Evolutionary conservation across 2,329 filamentous ascomycete species (phyloP).

Genomic region (Aspergillus pseudoglaucus): DNA sequence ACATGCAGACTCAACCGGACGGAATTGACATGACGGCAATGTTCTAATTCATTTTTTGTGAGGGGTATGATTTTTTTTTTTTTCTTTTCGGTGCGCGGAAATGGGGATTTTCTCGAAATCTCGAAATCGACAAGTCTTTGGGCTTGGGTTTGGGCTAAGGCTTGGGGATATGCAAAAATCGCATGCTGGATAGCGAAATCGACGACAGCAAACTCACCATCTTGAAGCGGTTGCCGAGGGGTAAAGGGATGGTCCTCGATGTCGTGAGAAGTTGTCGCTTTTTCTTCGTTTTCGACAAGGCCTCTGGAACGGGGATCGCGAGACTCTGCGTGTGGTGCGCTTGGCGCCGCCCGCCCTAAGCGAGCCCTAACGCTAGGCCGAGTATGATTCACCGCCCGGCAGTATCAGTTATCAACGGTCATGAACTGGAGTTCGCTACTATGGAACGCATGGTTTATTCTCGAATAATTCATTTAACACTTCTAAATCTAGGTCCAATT

Average conservation of each 20-base stretch:
- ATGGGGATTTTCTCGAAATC: not conserved
- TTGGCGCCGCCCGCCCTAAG: conserved; percentile 34
- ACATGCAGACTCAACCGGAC: conserved; percentile 1
- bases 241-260: conserved; percentile 35
- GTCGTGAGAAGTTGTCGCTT: conserved; percentile 35
- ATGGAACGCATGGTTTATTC: not conserved
- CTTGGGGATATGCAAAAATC: conserved; percentile 3
- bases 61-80: not conserved
- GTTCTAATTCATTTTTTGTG: not conserved
- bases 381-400: conserved; percentile 19
- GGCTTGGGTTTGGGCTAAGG: not conserved
- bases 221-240: conserved; percentile 40
- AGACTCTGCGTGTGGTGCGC: conserved; percentile 31
- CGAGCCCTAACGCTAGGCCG: conserved; percentile 37
- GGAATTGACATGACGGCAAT: not conserved
- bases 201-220: conserved; percentile 34
- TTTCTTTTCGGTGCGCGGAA: not conserved
- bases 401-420: conserved; percentile 1
- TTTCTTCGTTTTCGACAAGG: conserved; percentile 20
- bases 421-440: not conserved
- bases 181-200: not conserved
- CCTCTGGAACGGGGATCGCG: conserved; percentile 21
- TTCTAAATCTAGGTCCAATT: too few relatives aligned
- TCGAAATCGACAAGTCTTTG: conserved; percentile 1
- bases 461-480: too few relatives aligned